Conservation (phyloP, 2,329 filamentous ascomycete species). For the Cryphonectria carpinicola region DNA sequence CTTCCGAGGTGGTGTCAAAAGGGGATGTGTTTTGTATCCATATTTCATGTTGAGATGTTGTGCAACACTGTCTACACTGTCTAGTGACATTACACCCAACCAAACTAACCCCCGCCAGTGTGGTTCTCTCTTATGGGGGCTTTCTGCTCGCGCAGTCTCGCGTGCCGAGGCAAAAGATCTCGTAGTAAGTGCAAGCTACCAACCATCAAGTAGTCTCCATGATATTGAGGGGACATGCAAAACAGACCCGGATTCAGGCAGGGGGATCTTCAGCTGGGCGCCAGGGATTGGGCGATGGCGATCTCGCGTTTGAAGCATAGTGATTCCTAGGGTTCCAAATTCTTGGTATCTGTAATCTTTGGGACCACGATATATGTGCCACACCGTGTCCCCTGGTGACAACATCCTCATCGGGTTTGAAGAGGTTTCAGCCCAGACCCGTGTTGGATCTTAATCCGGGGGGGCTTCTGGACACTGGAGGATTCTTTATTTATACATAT, state of each 20-base stretch:
- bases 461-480: background rate
- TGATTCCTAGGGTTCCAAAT: conserved; percentile 12
- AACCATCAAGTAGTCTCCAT: background rate
- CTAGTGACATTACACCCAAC: background rate
- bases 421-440: conserved; percentile 22
- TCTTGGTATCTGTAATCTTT: conserved; percentile 11
- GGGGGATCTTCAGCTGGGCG: conserved; percentile 12
- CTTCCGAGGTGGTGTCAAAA: background rate
- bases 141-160: conserved; percentile 5
- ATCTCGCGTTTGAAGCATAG: conserved; percentile 23
- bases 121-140: background rate
- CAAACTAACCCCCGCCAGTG: background rate
- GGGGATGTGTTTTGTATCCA: background rate
- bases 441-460: conserved; percentile 6
- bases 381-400: conserved; percentile 12
- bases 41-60: background rate
- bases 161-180: conserved; percentile 18
- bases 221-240: conserved; percentile 15
- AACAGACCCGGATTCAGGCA: conserved; percentile 27
- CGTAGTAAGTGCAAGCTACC: background rate
- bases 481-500: background rate
- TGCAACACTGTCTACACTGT: background rate
- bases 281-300: conserved; percentile 19
- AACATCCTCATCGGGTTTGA: conserved; percentile 13
- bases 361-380: conserved; percentile 16